These are phyloP conservation scores for Articulospora tetracladia DNA, from an alignment of 495 filamentous ascomycete species.

Conservation along the genomic window DNA sequence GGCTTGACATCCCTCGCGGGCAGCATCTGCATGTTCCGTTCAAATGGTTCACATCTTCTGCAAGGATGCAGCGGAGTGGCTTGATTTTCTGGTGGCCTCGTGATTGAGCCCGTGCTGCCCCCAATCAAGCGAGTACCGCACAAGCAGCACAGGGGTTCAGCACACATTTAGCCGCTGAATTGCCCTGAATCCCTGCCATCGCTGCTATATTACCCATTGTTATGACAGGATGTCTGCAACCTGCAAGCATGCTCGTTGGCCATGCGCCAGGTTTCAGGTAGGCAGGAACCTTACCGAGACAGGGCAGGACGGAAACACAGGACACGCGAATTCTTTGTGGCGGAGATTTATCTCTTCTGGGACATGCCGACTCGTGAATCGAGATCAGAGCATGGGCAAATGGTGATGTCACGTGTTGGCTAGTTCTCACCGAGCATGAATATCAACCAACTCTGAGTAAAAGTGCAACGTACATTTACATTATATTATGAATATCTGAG, in stretches of 20 bases:
- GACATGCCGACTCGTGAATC: neutral
- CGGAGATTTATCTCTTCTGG: constrained; percentile 1
- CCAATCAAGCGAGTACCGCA: constrained; percentile 12
- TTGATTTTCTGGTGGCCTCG: constrained; percentile 19
- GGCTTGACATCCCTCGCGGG: neutral
- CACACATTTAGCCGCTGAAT: constrained; percentile 15
- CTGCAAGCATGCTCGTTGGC: neutral
- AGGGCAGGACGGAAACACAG: neutral
- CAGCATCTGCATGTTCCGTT: constrained; percentile 11
- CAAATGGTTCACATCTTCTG: constrained; percentile 1
- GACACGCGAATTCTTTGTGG: neutral
- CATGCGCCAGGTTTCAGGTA: constrained; percentile 13
- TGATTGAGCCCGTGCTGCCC: constrained; percentile 16
- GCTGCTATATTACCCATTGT: neutral
- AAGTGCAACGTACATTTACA: neutral
- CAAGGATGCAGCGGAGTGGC: constrained; percentile 18
- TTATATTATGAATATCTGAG: neutral
- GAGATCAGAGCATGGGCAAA: neutral
- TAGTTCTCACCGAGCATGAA: neutral
- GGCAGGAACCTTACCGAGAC: neutral
- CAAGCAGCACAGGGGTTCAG: neutral
- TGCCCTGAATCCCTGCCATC: neutral
- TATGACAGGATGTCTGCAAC: constrained; percentile 1
- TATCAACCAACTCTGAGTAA: neutral
- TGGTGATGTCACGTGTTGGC: neutral